These are phyloP conservation scores for Xylaria bambusicola DNA, from an alignment of 495 filamentous ascomycete genomes.

Conservation along the genomic window DNA sequence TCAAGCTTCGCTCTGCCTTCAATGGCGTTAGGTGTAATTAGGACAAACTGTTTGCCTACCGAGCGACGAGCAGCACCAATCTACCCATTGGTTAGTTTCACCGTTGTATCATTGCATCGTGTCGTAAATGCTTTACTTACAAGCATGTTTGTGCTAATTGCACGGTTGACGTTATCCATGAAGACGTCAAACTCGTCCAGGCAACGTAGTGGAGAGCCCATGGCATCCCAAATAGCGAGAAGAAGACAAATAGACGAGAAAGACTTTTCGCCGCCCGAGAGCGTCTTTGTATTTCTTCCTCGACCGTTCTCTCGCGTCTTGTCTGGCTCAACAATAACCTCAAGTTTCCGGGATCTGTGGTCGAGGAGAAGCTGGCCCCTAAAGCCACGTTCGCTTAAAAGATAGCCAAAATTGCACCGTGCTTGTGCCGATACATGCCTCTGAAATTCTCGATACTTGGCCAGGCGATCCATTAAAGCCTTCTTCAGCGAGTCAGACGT, in stretches of 20 bases:
- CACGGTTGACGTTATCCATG: conserved; percentile 96
- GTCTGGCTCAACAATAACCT: conserved; percentile 82
- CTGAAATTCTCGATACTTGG: conserved; percentile 80
- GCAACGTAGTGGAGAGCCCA: conserved; percentile 92
- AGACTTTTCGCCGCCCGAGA: conserved; percentile 95
- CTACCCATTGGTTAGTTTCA: conserved; percentile 39
- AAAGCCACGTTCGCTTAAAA: conserved; percentile 86
- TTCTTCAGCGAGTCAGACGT: conserved; percentile 61
- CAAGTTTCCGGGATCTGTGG: conserved; percentile 69
- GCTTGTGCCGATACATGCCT: conserved; percentile 79
- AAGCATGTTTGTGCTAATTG: conserved; percentile 93
- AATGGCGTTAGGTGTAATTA: conserved; percentile 94
- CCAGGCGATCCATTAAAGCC: conserved; percentile 67
- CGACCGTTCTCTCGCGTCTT: conserved; percentile 63
- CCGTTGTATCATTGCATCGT: conserved; percentile 7
- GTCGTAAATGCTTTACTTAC: conserved; percentile 48
- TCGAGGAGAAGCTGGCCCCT: conserved; percentile 78
- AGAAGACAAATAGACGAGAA: conserved; percentile 96
- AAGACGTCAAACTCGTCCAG: conserved; percentile 99
- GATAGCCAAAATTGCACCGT: conserved; percentile 80
- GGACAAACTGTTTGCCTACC: conserved; percentile 88
- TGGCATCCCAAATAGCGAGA: conserved; percentile 93
- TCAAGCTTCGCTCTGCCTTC: conserved; percentile 65
- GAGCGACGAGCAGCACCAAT: conserved; percentile 80
- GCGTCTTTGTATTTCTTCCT: conserved; percentile 82